Base-by-base conservation (phyloP, 2,329 filamentous ascomycete genomes). In the Hirsutella rhossiliensis region DNA sequence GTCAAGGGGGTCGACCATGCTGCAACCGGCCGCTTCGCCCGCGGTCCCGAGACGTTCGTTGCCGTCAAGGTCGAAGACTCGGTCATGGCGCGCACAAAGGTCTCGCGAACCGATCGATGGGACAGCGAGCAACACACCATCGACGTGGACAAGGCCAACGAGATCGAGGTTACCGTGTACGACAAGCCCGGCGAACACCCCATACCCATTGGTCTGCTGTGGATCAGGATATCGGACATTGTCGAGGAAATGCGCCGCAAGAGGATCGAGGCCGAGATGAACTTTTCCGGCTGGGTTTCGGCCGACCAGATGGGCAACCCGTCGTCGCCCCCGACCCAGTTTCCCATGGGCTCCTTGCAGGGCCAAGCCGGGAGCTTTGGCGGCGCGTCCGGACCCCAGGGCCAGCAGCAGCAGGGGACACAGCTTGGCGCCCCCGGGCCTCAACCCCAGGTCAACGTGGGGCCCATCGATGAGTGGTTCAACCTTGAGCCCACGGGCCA, bases 61-160 rank as follows among this genome's bases (percentile, higher is more conserved):
- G 83, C 92, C 50, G 82, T 98, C 62, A 98, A 98, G 66, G 90
- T 97, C 38, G 92, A 98, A 67, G 92, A 98, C 64, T 79, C 83
- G 43, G 79, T 96, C 49, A 87, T 94, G 55, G 89, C 88, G 36
- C 79, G 88, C 52, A 98, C 92, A 20, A 87, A 80, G 61, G 76
- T 84, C 1, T 87, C 89, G 11, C 76, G 89, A 46, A 94, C 75
- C 48, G 92, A 98, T 64, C 80, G 80, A 56, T 98, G 90, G 90
- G 81, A 88, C 37, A 86, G 87, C 53, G 92, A 98, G 65, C 78
- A 82, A 31, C 92, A 96, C 63, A 88, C 82, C 46, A 82, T 98
- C 48, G 87, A 92, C 51, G 92, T 98, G 45, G 90, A 97, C 66
- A 97, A 97, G 69, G 92, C 92, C 43, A 98, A 98, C 63, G 92